These are phyloP conservation scores for Citrus inodora DNA, from an alignment of 345 rosid genomes.

Conservation along the genomic window DNA sequence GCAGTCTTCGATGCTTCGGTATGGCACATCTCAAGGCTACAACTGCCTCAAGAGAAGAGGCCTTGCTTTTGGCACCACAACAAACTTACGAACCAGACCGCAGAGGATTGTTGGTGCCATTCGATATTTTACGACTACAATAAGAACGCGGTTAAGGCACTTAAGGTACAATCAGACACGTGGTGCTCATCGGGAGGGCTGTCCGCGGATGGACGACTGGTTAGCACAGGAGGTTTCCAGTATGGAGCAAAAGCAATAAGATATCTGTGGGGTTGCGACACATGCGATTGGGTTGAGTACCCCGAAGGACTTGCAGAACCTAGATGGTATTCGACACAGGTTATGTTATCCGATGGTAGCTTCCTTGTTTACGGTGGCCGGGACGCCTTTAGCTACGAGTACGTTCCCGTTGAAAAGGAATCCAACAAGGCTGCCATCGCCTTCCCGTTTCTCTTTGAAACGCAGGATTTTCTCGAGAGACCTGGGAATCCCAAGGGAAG, in stretches of 20 bases:
- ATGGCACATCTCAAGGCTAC: slow-evolving; percentile 47
- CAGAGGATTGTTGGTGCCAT: slow-evolving; percentile 64
- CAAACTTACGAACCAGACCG: background rate
- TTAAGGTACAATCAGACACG: slow-evolving; percentile 66
- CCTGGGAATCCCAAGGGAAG: background rate
- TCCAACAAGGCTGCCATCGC: slow-evolving; percentile 28
- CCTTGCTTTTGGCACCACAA: slow-evolving; percentile 33
- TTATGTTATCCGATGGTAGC: slow-evolving; percentile 59
- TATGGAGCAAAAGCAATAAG: slow-evolving; percentile 64
- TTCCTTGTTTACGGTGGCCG: slow-evolving; percentile 80
- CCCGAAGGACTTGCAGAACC: slow-evolving; percentile 52
- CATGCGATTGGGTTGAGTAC: slow-evolving; percentile 62
- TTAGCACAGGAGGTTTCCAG: slow-evolving; percentile 71
- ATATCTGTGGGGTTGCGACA: slow-evolving; percentile 29
- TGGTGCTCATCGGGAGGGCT: slow-evolving; percentile 98
- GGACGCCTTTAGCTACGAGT: slow-evolving; percentile 63
- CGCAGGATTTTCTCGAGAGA: slow-evolving; percentile 7
- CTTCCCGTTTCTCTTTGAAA: slow-evolving; percentile 52
- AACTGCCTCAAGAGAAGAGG: slow-evolving; percentile 19
- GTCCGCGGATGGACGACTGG: slow-evolving; percentile 51
- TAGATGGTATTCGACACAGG: slow-evolving; percentile 92
- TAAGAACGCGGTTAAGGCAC: slow-evolving; percentile 37
- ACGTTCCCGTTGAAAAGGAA: slow-evolving; percentile 53
- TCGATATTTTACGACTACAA: slow-evolving; percentile 49
- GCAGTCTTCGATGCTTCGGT: slow-evolving; percentile 75